Base-by-base conservation (phyloP, 176 grass and related monocot species). In the Eremochloa ophiuroides region DNA sequence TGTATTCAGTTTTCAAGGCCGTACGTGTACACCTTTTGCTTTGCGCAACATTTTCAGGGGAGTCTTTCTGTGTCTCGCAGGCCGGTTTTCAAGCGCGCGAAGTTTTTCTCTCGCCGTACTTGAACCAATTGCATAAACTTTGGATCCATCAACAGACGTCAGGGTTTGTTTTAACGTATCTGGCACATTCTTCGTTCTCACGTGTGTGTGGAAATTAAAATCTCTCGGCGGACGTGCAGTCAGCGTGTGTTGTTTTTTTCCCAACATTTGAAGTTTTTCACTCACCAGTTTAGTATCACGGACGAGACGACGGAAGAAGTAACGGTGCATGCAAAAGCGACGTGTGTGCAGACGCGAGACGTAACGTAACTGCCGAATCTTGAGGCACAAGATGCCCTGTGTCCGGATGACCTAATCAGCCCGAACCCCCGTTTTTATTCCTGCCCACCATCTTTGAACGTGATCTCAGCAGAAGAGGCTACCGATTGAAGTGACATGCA, bases 371-470 rank as follows among this genome's bases (percentile, higher is more conserved):
- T 11, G 66, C 56, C 22, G 48, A 76, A 51, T 82, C 85, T 82
- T 82, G 40, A 53, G 16, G 15, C n/a, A 55, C 63, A 80, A 50
- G 77, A 38, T 26, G 56, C 23, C 56, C 20, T 5, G 73, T 67
- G 35, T 37, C 80, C 28, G 35, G 71, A 39, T 58, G 85, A 75
- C 70, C 70, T 81, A 69, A 60, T 86, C 84, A 29, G 26, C 62
- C 71, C 1, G 67, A 44, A 16, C 15, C 22, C 2, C n/a, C n/a
- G n/a, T n/a, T n/a, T n/a, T 63, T 75, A 78, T 76, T 85, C 87
- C 77, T 64, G 77, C 42, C 71, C 53, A 71, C 71, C 82, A 44
- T 56, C 40, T 69, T 85, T 85, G 87, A 85, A 85, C 55, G 26
- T 85, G 76, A 80, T 50, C 50, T 88, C 82, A 88, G 39, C 69